A percentile compares a stretch with the other conserved stretches of the same genome.
Conservation (phyloP, 495 filamentous ascomycete genomes). For the Darksidea phi region DNA sequence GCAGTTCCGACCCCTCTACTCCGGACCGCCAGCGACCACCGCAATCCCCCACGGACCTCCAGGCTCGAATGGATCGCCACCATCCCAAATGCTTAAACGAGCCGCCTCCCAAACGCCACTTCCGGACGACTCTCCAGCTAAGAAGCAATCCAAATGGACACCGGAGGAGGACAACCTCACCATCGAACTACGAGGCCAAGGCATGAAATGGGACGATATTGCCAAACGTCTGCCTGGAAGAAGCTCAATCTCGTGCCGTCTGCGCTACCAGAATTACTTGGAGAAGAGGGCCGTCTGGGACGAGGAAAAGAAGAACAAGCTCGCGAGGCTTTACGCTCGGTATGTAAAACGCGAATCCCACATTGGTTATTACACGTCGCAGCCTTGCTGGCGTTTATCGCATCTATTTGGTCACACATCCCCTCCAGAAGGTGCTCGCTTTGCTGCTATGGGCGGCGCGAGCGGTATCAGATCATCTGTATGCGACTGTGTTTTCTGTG, state of each 20-base stretch:
- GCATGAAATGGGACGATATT: constrained; percentile 99
- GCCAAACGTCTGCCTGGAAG: constrained; percentile 83
- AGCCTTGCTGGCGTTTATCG: not conserved
- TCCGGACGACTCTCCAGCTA: constrained; percentile 72
- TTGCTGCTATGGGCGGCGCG: not conserved
- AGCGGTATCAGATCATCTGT: not conserved
- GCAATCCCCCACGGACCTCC: constrained; percentile 6
- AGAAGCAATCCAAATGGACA: constrained; percentile 96
- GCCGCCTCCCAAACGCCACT: constrained; percentile 48
- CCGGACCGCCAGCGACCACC: constrained; percentile 22
- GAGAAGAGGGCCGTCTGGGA: constrained; percentile 91
- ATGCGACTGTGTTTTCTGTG: not conserved
- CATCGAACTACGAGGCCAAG: constrained; percentile 80
- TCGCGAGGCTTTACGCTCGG: constrained; percentile 94
- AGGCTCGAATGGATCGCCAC: constrained; percentile 37
- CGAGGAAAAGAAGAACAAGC: constrained; percentile 94
- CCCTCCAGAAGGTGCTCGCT: not conserved
- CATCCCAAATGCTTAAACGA: constrained; percentile 51
- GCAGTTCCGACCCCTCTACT: constrained; percentile 34
- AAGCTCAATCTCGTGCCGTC: constrained; percentile 86
- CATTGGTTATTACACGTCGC: not conserved
- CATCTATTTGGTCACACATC: not conserved
- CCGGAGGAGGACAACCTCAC: constrained; percentile 85
- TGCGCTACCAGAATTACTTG: constrained; percentile 97
- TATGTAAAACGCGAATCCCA: constrained; percentile 48